Evolutionary conservation across 2,329 filamentous ascomycete genomes (phyloP), one percentile per base, ranked within the genome.

Genomic region (Cryphonectria japonica): DNA sequence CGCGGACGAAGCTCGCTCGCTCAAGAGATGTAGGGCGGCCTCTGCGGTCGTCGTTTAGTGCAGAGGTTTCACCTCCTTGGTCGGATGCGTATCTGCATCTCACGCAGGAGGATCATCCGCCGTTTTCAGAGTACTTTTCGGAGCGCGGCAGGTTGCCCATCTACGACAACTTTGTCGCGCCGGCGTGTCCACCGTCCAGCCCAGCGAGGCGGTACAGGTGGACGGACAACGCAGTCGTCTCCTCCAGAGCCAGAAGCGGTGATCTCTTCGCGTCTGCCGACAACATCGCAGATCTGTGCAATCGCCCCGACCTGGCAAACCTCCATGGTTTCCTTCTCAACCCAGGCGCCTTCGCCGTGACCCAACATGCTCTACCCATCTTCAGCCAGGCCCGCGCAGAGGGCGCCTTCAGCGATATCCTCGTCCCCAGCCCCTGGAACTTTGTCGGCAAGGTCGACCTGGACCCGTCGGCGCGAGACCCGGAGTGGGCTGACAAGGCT

Each of bases 341-440:
- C 2, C 83, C 85, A 9, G 80, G 81, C 4, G 80, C 80, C 39
- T 79, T 84, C 68, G 77, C 80, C 19, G 80, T 81, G 34, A 83
- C 84, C 16, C 82, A 82, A 50, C 81, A 81, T 26, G 79, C 88
- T 11, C 79, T 87, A 29, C 87, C 87, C 2, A 81, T 89, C 37
- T 89, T 89, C 76, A 84, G 86, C 73, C 86, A 88, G 74, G 86
- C 83, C 72, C 87, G 86, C 65, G 80, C 85, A 34, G 83, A 83
- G 62, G 84, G 85, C 43, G 46, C 46, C 59, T 88, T 88, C 76
- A 83, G 83, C 54, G 87, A 89, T 69, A 87, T 85, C n/a, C 72
- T 84, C 32, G 78, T 83, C 46, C 83, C 83, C 0, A 79, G 78
- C 57, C 80, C 81, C 9, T 81, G 80, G 80, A 82, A 81, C 70